A percentile compares a stretch with the other conserved stretches of the same genome.
Conservation (phyloP, 495 filamentous ascomycete species). For the Xylaria intraflava region DNA sequence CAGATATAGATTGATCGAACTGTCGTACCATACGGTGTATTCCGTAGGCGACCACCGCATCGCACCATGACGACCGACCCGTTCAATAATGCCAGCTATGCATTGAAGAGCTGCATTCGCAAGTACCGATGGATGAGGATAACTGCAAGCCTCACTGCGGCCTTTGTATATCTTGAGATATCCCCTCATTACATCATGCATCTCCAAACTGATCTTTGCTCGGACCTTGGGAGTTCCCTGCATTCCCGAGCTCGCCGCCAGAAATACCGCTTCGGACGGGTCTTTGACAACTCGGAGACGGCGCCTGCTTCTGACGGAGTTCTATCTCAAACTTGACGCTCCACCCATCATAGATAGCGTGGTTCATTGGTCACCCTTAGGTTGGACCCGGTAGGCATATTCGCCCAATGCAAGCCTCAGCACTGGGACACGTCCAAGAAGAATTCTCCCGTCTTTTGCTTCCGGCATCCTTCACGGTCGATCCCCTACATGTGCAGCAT, state of each 20-base stretch:
- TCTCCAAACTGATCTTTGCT: background rate
- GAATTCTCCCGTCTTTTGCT: background rate
- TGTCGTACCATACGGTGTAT: too few species aligned
- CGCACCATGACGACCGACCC: too few species aligned
- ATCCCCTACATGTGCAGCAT: background rate
- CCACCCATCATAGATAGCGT: background rate
- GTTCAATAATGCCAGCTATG: too few species aligned
- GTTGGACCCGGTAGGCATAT: slow-evolving; percentile 1
- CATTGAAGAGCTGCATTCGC: too few species aligned
- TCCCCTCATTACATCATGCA: slow-evolving; percentile 5
- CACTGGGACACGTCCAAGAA: background rate
- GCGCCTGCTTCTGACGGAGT: background rate
- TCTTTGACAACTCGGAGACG: background rate
- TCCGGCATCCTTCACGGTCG: background rate
- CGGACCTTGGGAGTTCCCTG: slow-evolving; percentile 2
- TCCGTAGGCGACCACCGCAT: too few species aligned
- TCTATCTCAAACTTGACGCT: background rate
- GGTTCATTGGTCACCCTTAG: background rate
- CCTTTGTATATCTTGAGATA: slow-evolving; percentile 1
- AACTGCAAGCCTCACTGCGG: slow-evolving; percentile 2
- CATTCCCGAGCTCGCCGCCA: background rate
- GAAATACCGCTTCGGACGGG: background rate
- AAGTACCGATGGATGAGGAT: background rate
- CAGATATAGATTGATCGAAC: too few species aligned
- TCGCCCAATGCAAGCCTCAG: slow-evolving; percentile 2